Base-by-base conservation (phyloP, 495 filamentous ascomycete species). In the Annulohypoxylon moriforme region DNA sequence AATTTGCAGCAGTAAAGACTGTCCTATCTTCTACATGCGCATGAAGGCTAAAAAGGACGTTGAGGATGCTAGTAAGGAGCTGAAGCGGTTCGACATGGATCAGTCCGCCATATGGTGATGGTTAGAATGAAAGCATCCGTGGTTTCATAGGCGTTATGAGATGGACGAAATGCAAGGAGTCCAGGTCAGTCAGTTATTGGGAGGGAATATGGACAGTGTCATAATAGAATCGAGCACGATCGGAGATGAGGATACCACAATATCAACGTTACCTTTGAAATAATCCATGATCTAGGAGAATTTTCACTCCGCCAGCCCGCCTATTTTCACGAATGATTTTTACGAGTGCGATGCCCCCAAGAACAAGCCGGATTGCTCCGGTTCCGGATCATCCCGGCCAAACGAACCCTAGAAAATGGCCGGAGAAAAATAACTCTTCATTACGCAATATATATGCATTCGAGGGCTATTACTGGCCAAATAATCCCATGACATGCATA, bases 41-140 rank as follows among this genome's bases (percentile, higher is more conserved):
- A 99, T 99, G 96, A 99, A 99, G 84, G 94, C 94, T 25, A 97
- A 97, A 89, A 99, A 98, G 84, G 96, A 99, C 78, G 89, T 98
- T 46, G 94, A 98, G 79, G 96, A 99, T 83, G 89, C 88, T 3
- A 94, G 94, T 67, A 97, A 93, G 84, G 96, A 99, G 77, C 73
- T 98, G 75, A 86, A 85, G 77, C 83, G 96, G 76, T 99, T 98
- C 83, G 96, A 99, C 85, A 87, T 88, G 71, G 96, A 97, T 80
- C 80, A 82, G 70, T 81, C 84, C 40, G 83, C 83, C 74, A 72
- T 87, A 38, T 84, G 81, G 83, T 83, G 64, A 79, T 36, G 49
- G 13, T 13, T 42, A 60, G 44, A 64, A 60, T 60, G 34, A 27
- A n/a, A 22, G 42, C 22, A 52, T 53, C 42, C 16, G 58, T 18